These are phyloP conservation scores for Marasmius sp. DNA, from an alignment of 1,284 basidiomycete species.

Conservation along the genomic window DNA sequence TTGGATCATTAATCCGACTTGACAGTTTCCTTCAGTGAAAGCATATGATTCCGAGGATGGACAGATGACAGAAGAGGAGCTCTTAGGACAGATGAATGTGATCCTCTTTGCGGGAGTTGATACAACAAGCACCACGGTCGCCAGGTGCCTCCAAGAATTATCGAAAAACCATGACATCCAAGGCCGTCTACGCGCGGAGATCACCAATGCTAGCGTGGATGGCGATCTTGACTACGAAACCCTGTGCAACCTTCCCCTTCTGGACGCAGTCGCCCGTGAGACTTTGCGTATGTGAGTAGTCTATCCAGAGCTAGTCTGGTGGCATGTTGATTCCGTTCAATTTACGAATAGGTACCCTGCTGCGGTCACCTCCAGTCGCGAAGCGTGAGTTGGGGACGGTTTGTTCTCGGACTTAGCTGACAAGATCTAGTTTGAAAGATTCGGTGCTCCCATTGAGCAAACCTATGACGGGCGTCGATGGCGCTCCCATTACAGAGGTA, in stretches of 20 bases:
- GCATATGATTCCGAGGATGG: not conserved
- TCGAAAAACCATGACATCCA: not conserved
- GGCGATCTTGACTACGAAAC: not conserved
- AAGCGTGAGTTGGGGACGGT: not conserved
- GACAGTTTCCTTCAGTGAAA: not conserved
- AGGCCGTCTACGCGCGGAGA: not conserved
- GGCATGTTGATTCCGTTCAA: not conserved
- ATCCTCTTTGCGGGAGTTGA: constrained; percentile 2
- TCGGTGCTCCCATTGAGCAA: not conserved
- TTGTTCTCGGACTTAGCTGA: not conserved
- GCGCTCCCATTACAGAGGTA: not conserved
- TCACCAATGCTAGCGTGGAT: not conserved
- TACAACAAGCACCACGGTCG: not conserved
- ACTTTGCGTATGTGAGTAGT: not conserved
- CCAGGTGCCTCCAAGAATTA: not conserved
- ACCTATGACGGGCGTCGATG: not conserved
- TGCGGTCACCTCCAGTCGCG: not conserved
- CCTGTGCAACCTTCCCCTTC: not conserved
- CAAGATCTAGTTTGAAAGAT: not conserved
- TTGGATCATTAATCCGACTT: not conserved
- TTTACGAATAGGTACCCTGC: not conserved
- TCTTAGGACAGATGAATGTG: constrained; percentile 2
- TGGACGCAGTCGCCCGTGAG: not conserved
- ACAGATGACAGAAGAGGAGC: not conserved
- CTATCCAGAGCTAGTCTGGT: not conserved